These are phyloP conservation scores for Haematococcus lacustris DNA, from an alignment of 139 green algal genomes.

Conservation along the genomic window DNA sequence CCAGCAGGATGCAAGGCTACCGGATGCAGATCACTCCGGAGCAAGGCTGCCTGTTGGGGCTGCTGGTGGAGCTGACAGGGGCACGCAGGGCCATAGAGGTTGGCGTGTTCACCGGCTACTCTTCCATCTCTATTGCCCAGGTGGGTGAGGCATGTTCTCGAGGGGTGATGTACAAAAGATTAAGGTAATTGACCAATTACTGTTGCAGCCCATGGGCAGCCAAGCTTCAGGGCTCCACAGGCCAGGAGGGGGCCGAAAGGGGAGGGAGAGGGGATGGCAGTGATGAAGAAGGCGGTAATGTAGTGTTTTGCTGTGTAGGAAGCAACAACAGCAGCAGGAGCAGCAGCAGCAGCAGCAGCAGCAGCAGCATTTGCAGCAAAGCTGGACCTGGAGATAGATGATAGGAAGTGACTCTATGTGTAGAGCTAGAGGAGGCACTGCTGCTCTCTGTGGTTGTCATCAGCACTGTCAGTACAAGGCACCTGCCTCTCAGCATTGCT, in stretches of 20 bases:
- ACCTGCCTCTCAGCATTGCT: neutral
- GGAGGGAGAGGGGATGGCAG: too few species aligned
- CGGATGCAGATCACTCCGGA: conserved; percentile 77
- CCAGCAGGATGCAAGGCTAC: conserved; percentile 35
- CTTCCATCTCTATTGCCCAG: conserved; percentile 59
- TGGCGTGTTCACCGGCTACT: conserved; percentile 88
- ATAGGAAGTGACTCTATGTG: neutral
- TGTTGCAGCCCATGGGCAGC: neutral
- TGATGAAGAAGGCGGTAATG: too few species aligned
- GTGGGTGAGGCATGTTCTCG: conserved; percentile 19
- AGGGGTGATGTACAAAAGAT: neutral
- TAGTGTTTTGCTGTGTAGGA: too few species aligned
- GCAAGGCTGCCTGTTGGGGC: conserved; percentile 67
- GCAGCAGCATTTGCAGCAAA: neutral
- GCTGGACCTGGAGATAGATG: neutral
- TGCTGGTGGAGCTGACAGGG: conserved; percentile 60
- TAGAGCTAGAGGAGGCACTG: neutral
- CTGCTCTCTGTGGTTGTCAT: neutral
- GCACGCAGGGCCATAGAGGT: conserved; percentile 53
- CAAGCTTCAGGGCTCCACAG: neutral
- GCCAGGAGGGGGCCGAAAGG: neutral
- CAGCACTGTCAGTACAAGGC: neutral
- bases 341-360: neutral
- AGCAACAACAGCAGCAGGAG: too few species aligned
- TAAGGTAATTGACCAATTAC: neutral